Evolutionary conservation across 2,329 filamentous ascomycete species (phyloP).

Genomic region (Orbilia oligospora): DNA sequence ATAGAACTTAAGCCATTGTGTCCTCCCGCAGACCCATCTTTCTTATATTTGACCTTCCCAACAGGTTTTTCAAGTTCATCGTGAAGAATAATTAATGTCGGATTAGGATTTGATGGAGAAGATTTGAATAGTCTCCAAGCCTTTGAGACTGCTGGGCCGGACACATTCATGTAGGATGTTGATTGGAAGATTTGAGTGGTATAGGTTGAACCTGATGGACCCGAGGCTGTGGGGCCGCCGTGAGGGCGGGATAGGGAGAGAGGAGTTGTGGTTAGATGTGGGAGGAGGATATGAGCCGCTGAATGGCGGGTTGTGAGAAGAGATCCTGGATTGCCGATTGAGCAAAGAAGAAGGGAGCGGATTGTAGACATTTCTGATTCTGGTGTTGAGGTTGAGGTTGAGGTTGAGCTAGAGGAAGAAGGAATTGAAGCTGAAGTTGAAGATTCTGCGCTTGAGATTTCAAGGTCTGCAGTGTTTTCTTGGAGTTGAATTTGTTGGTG

Average conservation of each 20-base stretch:
- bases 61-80: slow-evolving; percentile 85
- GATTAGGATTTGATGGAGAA: slow-evolving; percentile 18
- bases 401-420: slow-evolving; percentile 14
- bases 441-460: slow-evolving; percentile 33
- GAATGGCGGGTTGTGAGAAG: slow-evolving; percentile 83
- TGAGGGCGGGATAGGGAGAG: slow-evolving; percentile 70
- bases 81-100: slow-evolving; percentile 81
- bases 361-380: slow-evolving; percentile 4
- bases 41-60: slow-evolving; percentile 77
- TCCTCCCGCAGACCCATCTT: slow-evolving; percentile 77
- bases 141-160: slow-evolving; percentile 78
- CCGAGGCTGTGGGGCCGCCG: slow-evolving; percentile 71
- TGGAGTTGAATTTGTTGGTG: slow-evolving; percentile 8
- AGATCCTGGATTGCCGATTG: slow-evolving; percentile 84
- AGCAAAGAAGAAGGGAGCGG: slow-evolving; percentile 80
- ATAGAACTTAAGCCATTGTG: slow-evolving; percentile 83
- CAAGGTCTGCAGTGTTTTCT: background rate
- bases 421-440: slow-evolving; percentile 16
- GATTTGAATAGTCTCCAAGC: slow-evolving; percentile 74
- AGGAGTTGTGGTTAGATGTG: slow-evolving; percentile 71
- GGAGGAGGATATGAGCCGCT: slow-evolving; percentile 84
- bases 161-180: slow-evolving; percentile 85
- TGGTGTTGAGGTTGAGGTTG: slow-evolving; percentile 5
- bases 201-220: slow-evolving; percentile 62
- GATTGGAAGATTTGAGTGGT: slow-evolving; percentile 81